phyloP scores from a whole-genome alignment of 208 protist species.

The Trichomonas vaginalis region DNA sequence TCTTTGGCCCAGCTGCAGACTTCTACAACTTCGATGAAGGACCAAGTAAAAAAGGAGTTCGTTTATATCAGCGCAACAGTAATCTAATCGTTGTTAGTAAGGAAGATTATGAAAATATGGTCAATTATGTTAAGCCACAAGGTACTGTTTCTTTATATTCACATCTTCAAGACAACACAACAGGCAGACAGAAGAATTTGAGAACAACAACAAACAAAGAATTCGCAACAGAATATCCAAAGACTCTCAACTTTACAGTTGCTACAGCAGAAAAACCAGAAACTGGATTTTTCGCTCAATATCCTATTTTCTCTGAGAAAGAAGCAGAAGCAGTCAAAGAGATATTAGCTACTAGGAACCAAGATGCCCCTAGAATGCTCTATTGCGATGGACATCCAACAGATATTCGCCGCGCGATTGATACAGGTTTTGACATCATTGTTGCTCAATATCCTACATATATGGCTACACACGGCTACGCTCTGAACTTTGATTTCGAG shows the following conservation, averaged over 20 bases:
- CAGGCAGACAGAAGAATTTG: background rate
- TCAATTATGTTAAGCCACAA: background rate
- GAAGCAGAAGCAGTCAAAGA: background rate
- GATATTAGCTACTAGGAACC: background rate
- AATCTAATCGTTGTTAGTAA: background rate
- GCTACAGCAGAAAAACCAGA: background rate
- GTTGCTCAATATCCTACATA: background rate
- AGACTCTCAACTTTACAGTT: background rate
- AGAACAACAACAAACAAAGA: background rate
- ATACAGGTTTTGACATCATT: background rate
- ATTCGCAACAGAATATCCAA: background rate
- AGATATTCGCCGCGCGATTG: background rate
- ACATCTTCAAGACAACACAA: background rate
- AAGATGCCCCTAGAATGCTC: background rate
- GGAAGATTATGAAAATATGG: background rate
- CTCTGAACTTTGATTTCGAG: background rate
- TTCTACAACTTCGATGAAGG: conserved; percentile 4
- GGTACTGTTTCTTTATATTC: background rate
- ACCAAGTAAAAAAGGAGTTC: background rate
- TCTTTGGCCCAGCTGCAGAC: background rate
- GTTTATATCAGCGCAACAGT: background rate
- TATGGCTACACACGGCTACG: background rate
- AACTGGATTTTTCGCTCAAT: background rate
- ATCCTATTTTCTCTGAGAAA: background rate
- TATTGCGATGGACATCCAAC: background rate